phyloP scores from a whole-genome alignment of 163 green algal genomes.

The Scenedesmus sp. region DNA sequence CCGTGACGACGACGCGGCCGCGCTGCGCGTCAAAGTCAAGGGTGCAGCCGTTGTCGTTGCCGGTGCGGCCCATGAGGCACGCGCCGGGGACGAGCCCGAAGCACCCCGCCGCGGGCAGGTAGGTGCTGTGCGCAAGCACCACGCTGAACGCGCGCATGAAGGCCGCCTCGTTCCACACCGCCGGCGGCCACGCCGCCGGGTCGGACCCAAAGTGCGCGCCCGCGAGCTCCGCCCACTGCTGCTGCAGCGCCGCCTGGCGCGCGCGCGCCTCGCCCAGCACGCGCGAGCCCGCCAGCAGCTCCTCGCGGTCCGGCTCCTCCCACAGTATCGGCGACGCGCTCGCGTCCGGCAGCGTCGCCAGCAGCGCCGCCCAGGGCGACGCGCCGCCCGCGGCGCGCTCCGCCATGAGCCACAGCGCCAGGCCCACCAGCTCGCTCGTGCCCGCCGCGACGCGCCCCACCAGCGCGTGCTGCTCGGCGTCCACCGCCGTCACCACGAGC shows the following conservation, averaged over 20 bases:
- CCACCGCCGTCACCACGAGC: conserved; percentile 75
- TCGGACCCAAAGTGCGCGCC: background rate
- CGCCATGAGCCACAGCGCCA: conserved; percentile 88
- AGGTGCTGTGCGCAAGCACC: conserved; percentile 79
- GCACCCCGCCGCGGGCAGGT: conserved; percentile 84
- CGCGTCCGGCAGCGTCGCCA: conserved; percentile 56
- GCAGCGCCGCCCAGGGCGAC: conserved; percentile 48
- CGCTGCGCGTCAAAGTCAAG: conserved; percentile 87
- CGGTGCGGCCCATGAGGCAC: conserved; percentile 64
- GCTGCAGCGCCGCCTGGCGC: conserved; percentile 57
- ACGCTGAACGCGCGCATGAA: conserved; percentile 86
- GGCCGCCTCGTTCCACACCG: conserved; percentile 54
- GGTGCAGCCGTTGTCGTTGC: conserved; percentile 63
- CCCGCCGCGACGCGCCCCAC: conserved; percentile 66
- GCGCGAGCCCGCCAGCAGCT: conserved; percentile 66
- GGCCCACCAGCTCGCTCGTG: conserved; percentile 75
- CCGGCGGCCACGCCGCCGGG: conserved; percentile 33
- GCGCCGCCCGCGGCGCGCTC: conserved; percentile 68
- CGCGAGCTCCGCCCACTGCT: conserved; percentile 70
- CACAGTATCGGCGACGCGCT: conserved; percentile 83
- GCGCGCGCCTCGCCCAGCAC: conserved; percentile 56
- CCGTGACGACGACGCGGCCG: conserved; percentile 66
- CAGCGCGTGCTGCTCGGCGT: conserved; percentile 73
- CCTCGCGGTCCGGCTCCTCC: conserved; percentile 67
- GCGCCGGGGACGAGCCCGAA: conserved; percentile 90